Evolutionary conservation across 2,329 filamentous ascomycete genomes (phyloP).

Genomic region (Fusarium falciforme): DNA sequence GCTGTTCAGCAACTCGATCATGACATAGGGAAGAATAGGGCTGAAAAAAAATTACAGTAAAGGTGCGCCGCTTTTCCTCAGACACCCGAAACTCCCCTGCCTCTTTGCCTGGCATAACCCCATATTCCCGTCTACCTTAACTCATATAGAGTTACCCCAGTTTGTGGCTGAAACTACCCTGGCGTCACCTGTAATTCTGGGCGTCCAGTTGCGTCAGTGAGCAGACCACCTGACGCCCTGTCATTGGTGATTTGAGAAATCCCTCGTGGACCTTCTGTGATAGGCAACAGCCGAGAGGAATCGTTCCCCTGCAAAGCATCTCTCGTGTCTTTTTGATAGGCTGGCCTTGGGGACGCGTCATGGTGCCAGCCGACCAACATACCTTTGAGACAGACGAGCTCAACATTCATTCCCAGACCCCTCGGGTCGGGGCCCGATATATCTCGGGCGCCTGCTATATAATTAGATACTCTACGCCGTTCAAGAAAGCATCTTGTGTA

Average conservation of each 20-base stretch:
- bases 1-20: not conserved
- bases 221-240: not conserved
- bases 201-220: not conserved
- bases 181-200: not conserved
- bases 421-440: not conserved
- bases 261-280: not conserved
- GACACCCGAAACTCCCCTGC: not conserved
- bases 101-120: not conserved
- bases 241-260: not conserved
- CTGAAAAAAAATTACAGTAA: not conserved
- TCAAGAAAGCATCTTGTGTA: not conserved
- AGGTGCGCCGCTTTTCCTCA: not conserved
- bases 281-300: not conserved
- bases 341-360: not conserved
- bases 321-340: not conserved
- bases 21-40: not conserved
- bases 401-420: not conserved
- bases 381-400: not conserved
- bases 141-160: not conserved
- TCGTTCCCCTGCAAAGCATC: not conserved
- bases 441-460: not conserved
- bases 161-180: not conserved
- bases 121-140: not conserved
- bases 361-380: not conserved
- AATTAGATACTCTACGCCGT: not conserved